Conservation (phyloP, 495 filamentous ascomycete genomes). For the Aspergillus baeticus region DNA sequence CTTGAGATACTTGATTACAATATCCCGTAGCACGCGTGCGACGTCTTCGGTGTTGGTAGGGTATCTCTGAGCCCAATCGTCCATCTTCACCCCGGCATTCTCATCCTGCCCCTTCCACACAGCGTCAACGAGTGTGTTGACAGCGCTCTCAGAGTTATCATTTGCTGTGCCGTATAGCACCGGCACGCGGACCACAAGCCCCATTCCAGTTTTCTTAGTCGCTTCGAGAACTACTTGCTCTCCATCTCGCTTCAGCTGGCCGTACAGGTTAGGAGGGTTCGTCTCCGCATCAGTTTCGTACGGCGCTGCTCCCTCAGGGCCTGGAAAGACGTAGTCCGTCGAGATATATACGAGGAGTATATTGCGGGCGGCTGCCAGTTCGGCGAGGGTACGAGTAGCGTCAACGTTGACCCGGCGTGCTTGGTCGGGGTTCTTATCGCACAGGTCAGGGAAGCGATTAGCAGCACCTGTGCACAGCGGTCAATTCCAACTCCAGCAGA, state of each 20-base stretch:
- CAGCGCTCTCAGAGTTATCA: slow-evolving; percentile 67
- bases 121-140: slow-evolving; percentile 75
- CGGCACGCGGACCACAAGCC: slow-evolving; percentile 79
- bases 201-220: slow-evolving; percentile 52
- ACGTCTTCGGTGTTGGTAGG: slow-evolving; percentile 89
- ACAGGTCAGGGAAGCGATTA: slow-evolving; percentile 86
- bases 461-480: slow-evolving; percentile 63
- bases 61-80: slow-evolving; percentile 83
- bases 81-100: slow-evolving; percentile 68
- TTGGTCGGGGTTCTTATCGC: slow-evolving; percentile 73
- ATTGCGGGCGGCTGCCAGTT: slow-evolving; percentile 57
- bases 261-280: slow-evolving; percentile 80
- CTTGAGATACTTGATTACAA: slow-evolving; percentile 66
- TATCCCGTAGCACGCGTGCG: slow-evolving; percentile 70
- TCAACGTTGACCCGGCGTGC: slow-evolving; percentile 75
- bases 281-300: slow-evolving; percentile 67
- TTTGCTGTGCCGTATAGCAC: slow-evolving; percentile 75
- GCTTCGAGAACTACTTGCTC: slow-evolving; percentile 69
- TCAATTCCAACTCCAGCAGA: slow-evolving; percentile 10
- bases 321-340: slow-evolving; percentile 92
- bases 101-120: slow-evolving; percentile 66
- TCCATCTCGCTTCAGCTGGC: slow-evolving; percentile 82
- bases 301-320: slow-evolving; percentile 77
- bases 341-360: slow-evolving; percentile 87
- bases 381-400: slow-evolving; percentile 65